A percentile compares a stretch with the other conserved stretches of the same genome.
phyloP scores from a whole-genome alignment of 306 rosid species.

The Pyrus bretschneideri region DNA sequence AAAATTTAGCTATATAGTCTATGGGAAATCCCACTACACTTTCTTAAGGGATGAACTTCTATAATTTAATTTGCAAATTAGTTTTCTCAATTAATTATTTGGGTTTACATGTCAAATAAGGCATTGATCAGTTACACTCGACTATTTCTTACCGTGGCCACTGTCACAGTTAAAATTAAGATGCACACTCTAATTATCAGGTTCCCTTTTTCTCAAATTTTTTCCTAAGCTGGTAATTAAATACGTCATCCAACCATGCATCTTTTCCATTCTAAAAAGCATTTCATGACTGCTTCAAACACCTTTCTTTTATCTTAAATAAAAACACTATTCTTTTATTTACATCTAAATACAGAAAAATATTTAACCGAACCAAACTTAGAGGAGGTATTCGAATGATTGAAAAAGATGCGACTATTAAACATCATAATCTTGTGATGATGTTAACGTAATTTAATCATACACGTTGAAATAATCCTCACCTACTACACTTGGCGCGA shows the following conservation, averaged over 20 bases:
- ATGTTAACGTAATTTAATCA: background rate
- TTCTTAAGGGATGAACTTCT: background rate
- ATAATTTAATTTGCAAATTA: background rate
- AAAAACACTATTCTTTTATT: background rate
- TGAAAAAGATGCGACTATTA: background rate
- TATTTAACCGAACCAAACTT: background rate
- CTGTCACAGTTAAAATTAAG: background rate
- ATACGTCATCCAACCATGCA: background rate
- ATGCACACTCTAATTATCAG: background rate
- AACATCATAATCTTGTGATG: background rate
- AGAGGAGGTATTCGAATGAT: background rate
- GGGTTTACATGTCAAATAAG: background rate
- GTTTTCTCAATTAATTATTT: background rate
- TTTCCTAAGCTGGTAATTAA: background rate
- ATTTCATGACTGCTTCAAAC: background rate
- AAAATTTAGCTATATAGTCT: background rate
- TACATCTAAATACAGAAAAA: background rate
- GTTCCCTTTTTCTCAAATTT: background rate
- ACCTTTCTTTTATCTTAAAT: background rate
- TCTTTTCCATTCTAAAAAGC: background rate
- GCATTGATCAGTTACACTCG: conserved; percentile 13
- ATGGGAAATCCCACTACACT: background rate
- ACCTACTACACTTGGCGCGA: background rate
- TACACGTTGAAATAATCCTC: background rate
- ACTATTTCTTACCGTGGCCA: background rate